Conservation (phyloP, 2,329 filamentous ascomycete genomes). For the Fusarium hostae region DNA sequence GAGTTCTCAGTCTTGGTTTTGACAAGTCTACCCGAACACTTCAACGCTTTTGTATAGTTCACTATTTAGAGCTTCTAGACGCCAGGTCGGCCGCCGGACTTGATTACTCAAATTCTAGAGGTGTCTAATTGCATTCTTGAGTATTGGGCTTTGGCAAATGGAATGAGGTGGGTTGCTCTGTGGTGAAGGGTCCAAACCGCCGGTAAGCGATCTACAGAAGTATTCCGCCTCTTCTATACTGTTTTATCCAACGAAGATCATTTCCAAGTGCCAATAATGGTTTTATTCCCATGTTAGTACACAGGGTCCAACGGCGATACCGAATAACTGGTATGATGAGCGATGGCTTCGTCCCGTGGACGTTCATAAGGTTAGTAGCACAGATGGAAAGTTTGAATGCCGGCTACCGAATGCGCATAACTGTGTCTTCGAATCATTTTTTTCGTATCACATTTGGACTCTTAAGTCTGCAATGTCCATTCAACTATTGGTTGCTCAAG, state of each 20-base stretch:
- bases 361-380: not conserved
- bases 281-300: not conserved
- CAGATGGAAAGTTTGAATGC: not conserved
- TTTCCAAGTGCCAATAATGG: rapidly evolving
- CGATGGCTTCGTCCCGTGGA: not conserved
- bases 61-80: not conserved
- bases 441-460: not conserved
- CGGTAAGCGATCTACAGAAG: not conserved
- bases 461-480: rapidly evolving
- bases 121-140: not conserved
- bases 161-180: slow-evolving; percentile 1
- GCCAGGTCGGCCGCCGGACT: not conserved
- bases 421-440: rapidly evolving
- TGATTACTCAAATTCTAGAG: no score
- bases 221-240: not conserved
- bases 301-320: not conserved
- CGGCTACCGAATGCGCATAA: not conserved
- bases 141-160: not conserved
- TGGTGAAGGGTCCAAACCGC: not conserved
- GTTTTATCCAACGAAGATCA: not conserved
- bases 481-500: not conserved
- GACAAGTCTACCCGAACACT: not conserved
- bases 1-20: not conserved
- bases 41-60: not conserved
- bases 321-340: not conserved